Evolutionary conservation across 306 rosid species (phyloP).

Genomic region (Corylus americana): DNA sequence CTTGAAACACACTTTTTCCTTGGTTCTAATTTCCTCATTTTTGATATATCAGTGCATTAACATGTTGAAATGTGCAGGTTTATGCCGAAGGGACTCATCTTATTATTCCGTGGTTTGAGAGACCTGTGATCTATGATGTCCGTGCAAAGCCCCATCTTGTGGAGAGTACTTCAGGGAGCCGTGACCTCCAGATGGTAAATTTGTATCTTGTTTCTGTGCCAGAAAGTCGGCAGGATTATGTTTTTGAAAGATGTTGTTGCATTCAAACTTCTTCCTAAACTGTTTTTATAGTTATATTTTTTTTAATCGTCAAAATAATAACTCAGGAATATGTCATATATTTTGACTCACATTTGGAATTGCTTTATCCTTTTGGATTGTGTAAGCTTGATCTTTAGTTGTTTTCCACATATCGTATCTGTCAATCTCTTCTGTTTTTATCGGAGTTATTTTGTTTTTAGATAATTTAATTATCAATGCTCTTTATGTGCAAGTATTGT

Average conservation of each 20-base stretch:
- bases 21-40: background rate
- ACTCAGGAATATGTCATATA: background rate
- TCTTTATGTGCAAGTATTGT: background rate
- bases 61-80: conserved; percentile 52
- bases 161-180: conserved; percentile 79
- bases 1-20: background rate
- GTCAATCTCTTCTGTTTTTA: no score
- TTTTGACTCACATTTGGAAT: background rate
- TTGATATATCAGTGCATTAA: background rate
- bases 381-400: background rate
- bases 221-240: background rate
- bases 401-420: no score
- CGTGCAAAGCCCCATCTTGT: conserved; percentile 72
- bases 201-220: background rate
- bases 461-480: background rate
- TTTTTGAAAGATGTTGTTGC: background rate
- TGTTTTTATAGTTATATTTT: background rate
- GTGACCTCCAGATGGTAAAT: conserved; percentile 81
- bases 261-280: background rate
- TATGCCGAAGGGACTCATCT: conserved; percentile 93
- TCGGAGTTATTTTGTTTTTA: background rate
- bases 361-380: background rate
- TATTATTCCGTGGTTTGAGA: conserved; percentile 84
- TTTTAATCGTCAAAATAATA: background rate
- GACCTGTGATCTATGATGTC: conserved; percentile 85